A percentile compares a stretch with the other conserved stretches of the same genome.
phyloP scores from a whole-genome alignment of 495 filamentous ascomycete genomes.

The Penicillium daleae region DNA sequence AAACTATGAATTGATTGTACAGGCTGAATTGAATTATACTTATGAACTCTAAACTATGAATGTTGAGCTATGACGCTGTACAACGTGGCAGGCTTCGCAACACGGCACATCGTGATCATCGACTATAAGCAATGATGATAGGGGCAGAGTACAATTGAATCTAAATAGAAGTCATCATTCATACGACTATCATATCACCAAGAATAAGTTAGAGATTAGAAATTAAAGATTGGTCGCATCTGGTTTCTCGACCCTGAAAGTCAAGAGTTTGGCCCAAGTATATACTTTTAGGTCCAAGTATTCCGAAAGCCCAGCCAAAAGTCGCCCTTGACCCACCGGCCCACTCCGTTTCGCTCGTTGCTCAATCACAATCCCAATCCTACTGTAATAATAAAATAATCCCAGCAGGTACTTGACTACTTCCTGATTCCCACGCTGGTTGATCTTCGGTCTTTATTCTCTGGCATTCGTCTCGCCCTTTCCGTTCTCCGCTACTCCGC shows the following conservation, averaged over 20 bases:
- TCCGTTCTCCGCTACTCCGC: not conserved
- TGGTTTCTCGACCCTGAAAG: slow-evolving; percentile 6
- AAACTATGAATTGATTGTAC: too few relatives aligned
- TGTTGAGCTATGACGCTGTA: not conserved
- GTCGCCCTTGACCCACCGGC: slow-evolving; percentile 22
- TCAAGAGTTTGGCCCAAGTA: too few relatives aligned
- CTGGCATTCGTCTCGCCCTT: not conserved
- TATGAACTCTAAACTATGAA: not conserved
- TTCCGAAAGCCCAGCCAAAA: slow-evolving; percentile 17
- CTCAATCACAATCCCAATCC: not conserved
- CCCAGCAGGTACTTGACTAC: not conserved
- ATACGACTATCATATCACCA: not conserved
- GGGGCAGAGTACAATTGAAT: too few relatives aligned
- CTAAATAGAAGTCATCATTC: too few relatives aligned
- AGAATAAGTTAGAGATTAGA: not conserved
- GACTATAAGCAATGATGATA: not conserved
- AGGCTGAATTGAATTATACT: too few relatives aligned
- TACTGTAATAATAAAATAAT: too few relatives aligned
- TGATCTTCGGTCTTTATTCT: slow-evolving; percentile 3
- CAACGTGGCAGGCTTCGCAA: not conserved
- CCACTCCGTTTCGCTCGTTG: slow-evolving; percentile 23
- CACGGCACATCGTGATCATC: not conserved
- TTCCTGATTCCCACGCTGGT: not conserved
- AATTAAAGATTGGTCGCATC: slow-evolving; percentile 4
- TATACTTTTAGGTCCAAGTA: not conserved